These are phyloP conservation scores for Apiotrichum veenhuisii DNA, from an alignment of 1,284 basidiomycete species.

Conservation along the genomic window DNA sequence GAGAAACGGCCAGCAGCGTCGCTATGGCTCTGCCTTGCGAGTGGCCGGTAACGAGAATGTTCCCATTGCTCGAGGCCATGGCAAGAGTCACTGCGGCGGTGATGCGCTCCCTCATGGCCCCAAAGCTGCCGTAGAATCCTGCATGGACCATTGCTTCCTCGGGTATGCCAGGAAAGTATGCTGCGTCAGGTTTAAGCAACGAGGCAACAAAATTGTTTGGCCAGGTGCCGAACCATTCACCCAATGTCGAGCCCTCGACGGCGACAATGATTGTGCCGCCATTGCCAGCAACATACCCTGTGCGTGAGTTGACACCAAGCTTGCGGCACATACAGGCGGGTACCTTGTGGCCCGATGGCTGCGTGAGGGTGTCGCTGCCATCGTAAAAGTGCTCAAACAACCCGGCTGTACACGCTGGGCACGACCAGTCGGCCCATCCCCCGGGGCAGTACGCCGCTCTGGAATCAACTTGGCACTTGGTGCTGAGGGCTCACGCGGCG, in stretches of 20 bases:
- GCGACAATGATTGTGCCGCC: slow-evolving; percentile 13
- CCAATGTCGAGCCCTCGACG: slow-evolving; percentile 19
- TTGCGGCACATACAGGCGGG: not conserved
- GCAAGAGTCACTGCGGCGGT: not conserved
- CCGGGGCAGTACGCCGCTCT: not conserved
- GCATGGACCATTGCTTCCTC: slow-evolving; percentile 17
- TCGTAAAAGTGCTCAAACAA: not conserved
- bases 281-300: not conserved
- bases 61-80: not conserved
- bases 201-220: slow-evolving; percentile 19
- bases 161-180: slow-evolving; percentile 18
- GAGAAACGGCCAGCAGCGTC: slow-evolving; percentile 9
- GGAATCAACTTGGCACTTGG: not conserved
- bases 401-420: not conserved
- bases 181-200: not conserved
- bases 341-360: no score
- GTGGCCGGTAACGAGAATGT: slow-evolving; percentile 26
- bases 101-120: slow-evolving; percentile 7
- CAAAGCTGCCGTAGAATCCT: slow-evolving; percentile 26
- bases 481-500: not conserved
- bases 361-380: no score
- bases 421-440: not conserved
- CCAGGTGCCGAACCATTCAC: not conserved
- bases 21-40: slow-evolving; percentile 24
- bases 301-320: not conserved